Evolutionary conservation across 768 basidiomycete genomes (phyloP).

Genomic region (Cystofilobasidium macerans): DNA sequence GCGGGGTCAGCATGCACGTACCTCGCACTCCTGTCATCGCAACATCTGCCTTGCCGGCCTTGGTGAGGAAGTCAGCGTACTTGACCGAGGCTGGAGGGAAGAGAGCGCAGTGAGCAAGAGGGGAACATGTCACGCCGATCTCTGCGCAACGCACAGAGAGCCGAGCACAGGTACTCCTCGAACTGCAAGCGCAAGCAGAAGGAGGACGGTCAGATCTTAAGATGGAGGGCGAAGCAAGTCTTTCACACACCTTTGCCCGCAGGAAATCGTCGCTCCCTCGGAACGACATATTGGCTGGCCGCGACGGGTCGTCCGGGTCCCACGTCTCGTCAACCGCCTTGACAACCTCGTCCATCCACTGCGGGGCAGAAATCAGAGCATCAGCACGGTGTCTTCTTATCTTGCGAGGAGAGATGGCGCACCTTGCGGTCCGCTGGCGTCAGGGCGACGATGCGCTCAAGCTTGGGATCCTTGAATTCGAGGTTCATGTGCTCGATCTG

Average conservation of each 20-base stretch:
- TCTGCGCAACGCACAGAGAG: conserved; percentile 42
- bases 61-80: conserved; percentile 72
- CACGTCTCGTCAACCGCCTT: conserved; percentile 48
- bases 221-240: background rate
- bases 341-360: conserved; percentile 77
- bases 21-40: conserved; percentile 2
- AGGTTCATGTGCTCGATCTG: conserved; percentile 77
- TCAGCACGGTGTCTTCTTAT: too few species aligned
- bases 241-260: conserved; percentile 55
- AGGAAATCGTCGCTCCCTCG: conserved; percentile 94
- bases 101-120: background rate
- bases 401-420: too few species aligned
- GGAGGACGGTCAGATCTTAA: background rate
- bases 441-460: conserved; percentile 66
- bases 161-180: conserved; percentile 86
- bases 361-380: too few species aligned
- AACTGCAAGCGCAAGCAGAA: conserved; percentile 45
- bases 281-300: conserved; percentile 59
- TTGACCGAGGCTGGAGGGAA: conserved; percentile 56
- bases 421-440: conserved; percentile 61
- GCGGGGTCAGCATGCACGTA: background rate
- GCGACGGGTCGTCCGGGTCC: conserved; percentile 53
- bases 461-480: conserved; percentile 70
- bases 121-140: background rate
- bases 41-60: conserved; percentile 46